phyloP scores from a whole-genome alignment of 352 stramenopile species.

The Pilasporangium apinafurcum region DNA sequence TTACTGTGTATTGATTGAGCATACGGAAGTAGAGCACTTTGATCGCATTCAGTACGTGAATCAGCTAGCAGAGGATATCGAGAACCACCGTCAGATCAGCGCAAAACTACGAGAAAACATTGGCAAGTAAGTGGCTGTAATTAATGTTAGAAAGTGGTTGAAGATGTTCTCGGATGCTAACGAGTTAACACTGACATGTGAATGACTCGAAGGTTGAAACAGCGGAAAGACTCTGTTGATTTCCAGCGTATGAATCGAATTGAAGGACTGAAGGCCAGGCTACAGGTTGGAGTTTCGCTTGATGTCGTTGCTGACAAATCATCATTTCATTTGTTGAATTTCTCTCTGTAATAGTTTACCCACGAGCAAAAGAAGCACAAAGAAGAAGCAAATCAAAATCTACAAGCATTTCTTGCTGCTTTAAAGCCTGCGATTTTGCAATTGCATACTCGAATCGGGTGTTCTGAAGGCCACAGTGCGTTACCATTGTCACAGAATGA shows the following conservation, averaged over 20 bases:
- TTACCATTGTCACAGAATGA: background rate
- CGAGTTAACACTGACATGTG: background rate
- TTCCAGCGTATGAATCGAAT: constrained; percentile 76
- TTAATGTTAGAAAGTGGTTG: background rate
- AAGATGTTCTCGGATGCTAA: background rate
- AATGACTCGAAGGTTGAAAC: constrained; percentile 44
- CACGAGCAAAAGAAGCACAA: constrained; percentile 76
- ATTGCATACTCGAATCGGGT: constrained; percentile 68
- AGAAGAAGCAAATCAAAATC: constrained; percentile 59
- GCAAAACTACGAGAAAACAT: constrained; percentile 74
- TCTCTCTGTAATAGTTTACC: constrained; percentile 28
- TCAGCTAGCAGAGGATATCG: constrained; percentile 75
- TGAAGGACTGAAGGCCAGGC: constrained; percentile 51
- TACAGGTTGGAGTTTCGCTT: constrained; percentile 18
- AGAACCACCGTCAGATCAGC: constrained; percentile 62
- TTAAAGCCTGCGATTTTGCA: constrained; percentile 58
- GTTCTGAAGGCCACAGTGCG: constrained; percentile 56
- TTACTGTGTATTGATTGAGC: background rate
- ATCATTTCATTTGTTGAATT: background rate
- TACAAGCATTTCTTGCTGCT: constrained; percentile 55
- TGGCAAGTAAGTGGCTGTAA: constrained; percentile 38
- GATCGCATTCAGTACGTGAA: constrained; percentile 81
- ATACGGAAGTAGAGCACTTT: constrained; percentile 69
- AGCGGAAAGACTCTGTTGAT: constrained; percentile 74
- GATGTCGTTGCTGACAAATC: background rate